phyloP scores from a whole-genome alignment of 257 asterid genomes.

The Jaltomata sinuosa region DNA sequence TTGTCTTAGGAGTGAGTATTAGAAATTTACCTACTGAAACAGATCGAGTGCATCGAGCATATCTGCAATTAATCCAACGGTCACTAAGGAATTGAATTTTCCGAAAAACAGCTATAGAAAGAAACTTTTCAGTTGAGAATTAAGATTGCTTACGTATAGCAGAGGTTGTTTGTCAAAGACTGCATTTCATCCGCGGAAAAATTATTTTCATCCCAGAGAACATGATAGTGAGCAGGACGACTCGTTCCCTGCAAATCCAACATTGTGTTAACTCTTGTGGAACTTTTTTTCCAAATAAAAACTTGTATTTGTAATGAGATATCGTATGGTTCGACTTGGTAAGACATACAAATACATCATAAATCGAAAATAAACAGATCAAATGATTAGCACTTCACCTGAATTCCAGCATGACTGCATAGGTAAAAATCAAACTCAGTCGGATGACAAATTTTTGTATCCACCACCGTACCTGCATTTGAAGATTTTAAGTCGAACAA shows the following conservation, averaged over 20 bases:
- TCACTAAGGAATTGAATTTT: background rate
- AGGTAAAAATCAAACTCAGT: constrained; percentile 91
- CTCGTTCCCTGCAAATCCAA: constrained; percentile 68
- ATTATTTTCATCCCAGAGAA: constrained; percentile 95
- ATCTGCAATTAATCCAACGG: constrained; percentile 4
- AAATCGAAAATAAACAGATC: too few relatives aligned
- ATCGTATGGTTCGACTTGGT: background rate
- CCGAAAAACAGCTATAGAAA: background rate
- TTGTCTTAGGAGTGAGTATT: background rate
- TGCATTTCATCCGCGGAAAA: constrained; percentile 94
- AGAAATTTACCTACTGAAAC: constrained; percentile 77
- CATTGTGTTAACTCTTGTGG: background rate
- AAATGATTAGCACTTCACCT: constrained; percentile 30
- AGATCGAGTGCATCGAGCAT: constrained; percentile 95
- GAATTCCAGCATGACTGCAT: constrained; percentile 97
- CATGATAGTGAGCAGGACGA: constrained; percentile 96
- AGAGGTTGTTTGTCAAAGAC: constrained; percentile 85
- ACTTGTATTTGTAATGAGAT: background rate
- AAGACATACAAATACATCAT: too few relatives aligned
- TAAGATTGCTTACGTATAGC: constrained; percentile 39
- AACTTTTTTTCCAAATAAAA: background rate
- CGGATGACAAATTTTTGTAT: constrained; percentile 94
- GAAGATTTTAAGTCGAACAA: background rate
- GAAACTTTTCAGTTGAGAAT: background rate
- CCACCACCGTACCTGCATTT: constrained; percentile 85